Conservation (phyloP, 352 stramenopile species). For the Pythium sukuiense region DNA sequence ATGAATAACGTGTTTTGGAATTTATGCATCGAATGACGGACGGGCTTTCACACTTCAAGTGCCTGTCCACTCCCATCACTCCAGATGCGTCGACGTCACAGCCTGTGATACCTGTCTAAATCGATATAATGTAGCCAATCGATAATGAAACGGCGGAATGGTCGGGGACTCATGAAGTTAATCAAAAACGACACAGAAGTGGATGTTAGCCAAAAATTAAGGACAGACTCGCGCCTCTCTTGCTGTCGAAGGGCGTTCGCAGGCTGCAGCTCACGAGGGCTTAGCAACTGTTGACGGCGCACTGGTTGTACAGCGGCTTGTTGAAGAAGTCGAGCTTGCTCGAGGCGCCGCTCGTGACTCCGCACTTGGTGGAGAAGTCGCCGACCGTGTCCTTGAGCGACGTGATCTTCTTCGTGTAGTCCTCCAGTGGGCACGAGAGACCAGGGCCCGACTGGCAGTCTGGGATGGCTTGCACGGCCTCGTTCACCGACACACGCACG, state of each 20-base stretch:
- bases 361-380: constrained; percentile 47
- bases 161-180: neutral
- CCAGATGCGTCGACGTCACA: too few relatives aligned
- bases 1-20: too few relatives aligned
- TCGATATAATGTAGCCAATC: neutral
- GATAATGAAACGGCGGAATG: neutral
- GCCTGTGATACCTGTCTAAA: neutral
- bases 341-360: constrained; percentile 32
- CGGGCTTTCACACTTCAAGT: too few relatives aligned
- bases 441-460: constrained; percentile 47
- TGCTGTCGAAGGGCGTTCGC: neutral
- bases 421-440: constrained; percentile 43
- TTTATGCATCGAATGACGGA: too few relatives aligned
- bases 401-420: constrained; percentile 43
- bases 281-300: constrained; percentile 23
- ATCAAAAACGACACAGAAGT: neutral
- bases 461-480: constrained; percentile 42
- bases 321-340: constrained; percentile 48
- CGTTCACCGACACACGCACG: constrained; percentile 53
- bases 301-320: constrained; percentile 45
- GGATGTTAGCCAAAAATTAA: neutral
- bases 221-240: neutral
- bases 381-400: constrained; percentile 37
- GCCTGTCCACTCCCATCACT: neutral
- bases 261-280: neutral